These are phyloP conservation scores for Auxenochlorella protothecoides DNA, from an alignment of 139 green algal species.

Conservation along the genomic window DNA sequence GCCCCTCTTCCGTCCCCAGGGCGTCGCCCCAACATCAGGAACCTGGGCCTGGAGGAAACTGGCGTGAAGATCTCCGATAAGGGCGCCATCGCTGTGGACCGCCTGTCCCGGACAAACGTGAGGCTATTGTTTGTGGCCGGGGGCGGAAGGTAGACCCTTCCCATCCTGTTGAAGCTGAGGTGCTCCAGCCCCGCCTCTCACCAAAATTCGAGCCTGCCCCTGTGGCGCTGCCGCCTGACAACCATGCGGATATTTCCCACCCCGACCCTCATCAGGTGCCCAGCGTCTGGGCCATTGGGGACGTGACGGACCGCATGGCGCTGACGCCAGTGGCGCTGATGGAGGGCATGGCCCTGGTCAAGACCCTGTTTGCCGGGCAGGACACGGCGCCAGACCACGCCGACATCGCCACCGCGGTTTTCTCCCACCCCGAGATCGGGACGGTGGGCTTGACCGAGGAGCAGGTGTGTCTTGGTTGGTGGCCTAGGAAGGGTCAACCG, in stretches of 20 bases:
- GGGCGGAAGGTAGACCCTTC: too few relatives aligned
- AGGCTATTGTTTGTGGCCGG: constrained; percentile 5
- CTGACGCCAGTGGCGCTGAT: constrained; percentile 78
- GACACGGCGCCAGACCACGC: constrained; percentile 72
- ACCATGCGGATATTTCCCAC: too few relatives aligned
- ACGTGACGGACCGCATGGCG: constrained; percentile 87
- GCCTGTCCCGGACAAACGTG: constrained; percentile 63
- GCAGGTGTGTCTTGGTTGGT: constrained; percentile 31
- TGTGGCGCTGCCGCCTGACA: too few relatives aligned
- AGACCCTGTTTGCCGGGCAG: constrained; percentile 62
- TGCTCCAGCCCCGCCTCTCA: too few relatives aligned
- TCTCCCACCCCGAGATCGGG: constrained; percentile 79
- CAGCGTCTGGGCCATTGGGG: constrained; percentile 87
- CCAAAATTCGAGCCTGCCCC: too few relatives aligned
- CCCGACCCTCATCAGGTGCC: constrained; percentile 26
- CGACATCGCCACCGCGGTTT: constrained; percentile 59
- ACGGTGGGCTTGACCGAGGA: constrained; percentile 87
- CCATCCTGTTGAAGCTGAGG: too few relatives aligned
- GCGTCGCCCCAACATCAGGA: constrained; percentile 17
- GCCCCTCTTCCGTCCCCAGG: background rate
- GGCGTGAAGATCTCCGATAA: constrained; percentile 51
- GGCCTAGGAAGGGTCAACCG: too few relatives aligned
- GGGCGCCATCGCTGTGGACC: constrained; percentile 76
- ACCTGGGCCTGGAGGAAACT: constrained; percentile 30
- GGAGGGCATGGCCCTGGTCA: constrained; percentile 88